A percentile compares a stretch with the other conserved stretches of the same genome.
Conservation (phyloP, 495 filamentous ascomycete species). For the Talaromyces thailandensis region DNA sequence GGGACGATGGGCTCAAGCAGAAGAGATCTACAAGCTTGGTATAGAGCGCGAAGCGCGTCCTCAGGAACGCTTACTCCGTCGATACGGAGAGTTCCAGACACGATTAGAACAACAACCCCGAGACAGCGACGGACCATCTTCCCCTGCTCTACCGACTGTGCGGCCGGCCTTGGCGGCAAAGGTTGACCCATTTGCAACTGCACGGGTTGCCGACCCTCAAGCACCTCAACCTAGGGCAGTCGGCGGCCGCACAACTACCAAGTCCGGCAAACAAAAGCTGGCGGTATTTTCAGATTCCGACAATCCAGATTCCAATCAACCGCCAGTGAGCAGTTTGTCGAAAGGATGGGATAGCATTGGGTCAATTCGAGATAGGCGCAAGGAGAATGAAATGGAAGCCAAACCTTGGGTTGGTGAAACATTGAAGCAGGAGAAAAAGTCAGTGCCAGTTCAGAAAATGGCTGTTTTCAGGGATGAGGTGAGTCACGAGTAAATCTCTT, state of each 20-base stretch:
- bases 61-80: slow-evolving; percentile 67
- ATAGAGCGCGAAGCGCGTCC: slow-evolving; percentile 84
- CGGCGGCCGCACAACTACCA: slow-evolving; percentile 45
- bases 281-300: slow-evolving; percentile 79
- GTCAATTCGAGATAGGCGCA: slow-evolving; percentile 75
- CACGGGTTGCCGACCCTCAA: slow-evolving; percentile 54
- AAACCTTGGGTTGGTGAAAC: slow-evolving; percentile 91
- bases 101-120: slow-evolving; percentile 56
- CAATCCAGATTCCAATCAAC: slow-evolving; percentile 26
- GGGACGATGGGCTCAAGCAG: slow-evolving; percentile 82
- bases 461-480: slow-evolving; percentile 93
- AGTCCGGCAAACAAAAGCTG: slow-evolving; percentile 66
- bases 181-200: slow-evolving; percentile 63
- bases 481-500: slow-evolving; percentile 35
- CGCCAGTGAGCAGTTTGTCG: slow-evolving; percentile 34
- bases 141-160: slow-evolving; percentile 75
- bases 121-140: slow-evolving; percentile 56
- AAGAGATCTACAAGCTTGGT: slow-evolving; percentile 84
- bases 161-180: slow-evolving; percentile 83
- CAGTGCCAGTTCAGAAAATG: slow-evolving; percentile 69
- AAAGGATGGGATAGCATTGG: slow-evolving; percentile 93
- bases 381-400: slow-evolving; percentile 83
- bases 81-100: slow-evolving; percentile 83
- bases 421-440: slow-evolving; percentile 74
- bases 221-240: slow-evolving; percentile 38